A percentile compares a stretch with the other conserved stretches of the same genome.
These are phyloP conservation scores for Priceomyces carsonii DNA, from an alignment of 805 yeast species.

Conservation along the genomic window DNA sequence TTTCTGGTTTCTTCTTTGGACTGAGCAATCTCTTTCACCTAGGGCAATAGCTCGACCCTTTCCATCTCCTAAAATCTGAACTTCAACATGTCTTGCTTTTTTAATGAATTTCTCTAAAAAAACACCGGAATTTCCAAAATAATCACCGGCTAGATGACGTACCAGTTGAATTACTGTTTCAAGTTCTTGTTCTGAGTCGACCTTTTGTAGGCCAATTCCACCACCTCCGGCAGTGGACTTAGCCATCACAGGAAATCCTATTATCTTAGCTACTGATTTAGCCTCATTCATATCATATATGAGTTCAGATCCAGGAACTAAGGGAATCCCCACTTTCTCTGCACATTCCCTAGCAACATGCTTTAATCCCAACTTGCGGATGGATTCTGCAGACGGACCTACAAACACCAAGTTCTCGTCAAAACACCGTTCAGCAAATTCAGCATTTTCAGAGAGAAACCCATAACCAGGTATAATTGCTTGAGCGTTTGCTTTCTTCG, in stretches of 20 bases:
- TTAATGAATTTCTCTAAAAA: constrained; percentile 93
- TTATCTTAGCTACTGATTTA: constrained; percentile 62
- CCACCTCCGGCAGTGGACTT: constrained; percentile 99
- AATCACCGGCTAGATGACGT: constrained; percentile 88
- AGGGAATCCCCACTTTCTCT: constrained; percentile 82
- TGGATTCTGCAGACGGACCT: constrained; percentile 96
- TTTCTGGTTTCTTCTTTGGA: constrained; percentile 96
- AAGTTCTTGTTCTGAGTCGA: constrained; percentile 77
- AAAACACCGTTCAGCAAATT: constrained; percentile 85
- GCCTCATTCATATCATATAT: constrained; percentile 76
- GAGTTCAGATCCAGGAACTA: constrained; percentile 94
- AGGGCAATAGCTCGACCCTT: constrained; percentile 87
- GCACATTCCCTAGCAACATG: constrained; percentile 97
- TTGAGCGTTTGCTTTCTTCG: constrained; percentile 79
- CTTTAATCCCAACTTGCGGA: constrained; percentile 86
- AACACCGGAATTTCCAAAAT: constrained; percentile 94
- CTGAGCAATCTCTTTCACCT: constrained; percentile 97
- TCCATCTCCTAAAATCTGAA: constrained; percentile 97
- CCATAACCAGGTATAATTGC: constrained; percentile 99
- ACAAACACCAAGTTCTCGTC: constrained; percentile 85
- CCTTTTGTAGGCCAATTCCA: constrained; percentile 95
- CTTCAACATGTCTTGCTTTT: constrained; percentile 93
- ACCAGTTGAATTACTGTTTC: constrained; percentile 86
- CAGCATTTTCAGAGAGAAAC: constrained; percentile 93
- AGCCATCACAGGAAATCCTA: constrained; percentile 91